Evolutionary conservation across 2,329 filamentous ascomycete genomes (phyloP).

Genomic region (Phoma sp.): DNA sequence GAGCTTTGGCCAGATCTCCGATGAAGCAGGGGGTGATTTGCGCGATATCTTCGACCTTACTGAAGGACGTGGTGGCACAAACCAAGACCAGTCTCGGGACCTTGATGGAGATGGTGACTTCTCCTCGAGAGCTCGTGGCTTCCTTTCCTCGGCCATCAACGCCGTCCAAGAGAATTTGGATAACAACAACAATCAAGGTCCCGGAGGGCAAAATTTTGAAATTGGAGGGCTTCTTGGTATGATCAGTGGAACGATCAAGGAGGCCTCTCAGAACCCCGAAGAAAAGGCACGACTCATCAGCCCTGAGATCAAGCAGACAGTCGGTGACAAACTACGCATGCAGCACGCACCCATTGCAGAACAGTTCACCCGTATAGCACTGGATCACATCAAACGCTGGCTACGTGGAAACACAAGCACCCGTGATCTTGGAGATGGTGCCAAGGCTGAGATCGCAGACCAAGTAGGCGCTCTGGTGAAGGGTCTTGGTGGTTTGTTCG

Average conservation of each 20-base stretch:
- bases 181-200: constrained; percentile 23
- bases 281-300: constrained; percentile 40
- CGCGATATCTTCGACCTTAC: constrained; percentile 39
- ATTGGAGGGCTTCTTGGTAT: constrained; percentile 37
- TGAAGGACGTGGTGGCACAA: constrained; percentile 21
- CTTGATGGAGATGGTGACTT: constrained; percentile 20
- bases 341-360: constrained; percentile 38
- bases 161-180: constrained; percentile 36
- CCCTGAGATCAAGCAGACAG: constrained; percentile 38
- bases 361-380: constrained; percentile 37
- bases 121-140: constrained; percentile 28
- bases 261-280: constrained; percentile 37
- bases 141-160: constrained; percentile 35
- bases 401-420: constrained; percentile 40
- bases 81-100: constrained; percentile 21
- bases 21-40: constrained; percentile 35
- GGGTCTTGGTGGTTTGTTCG: constrained; percentile 35
- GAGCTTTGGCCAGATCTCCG: constrained; percentile 37
- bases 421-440: constrained; percentile 38
- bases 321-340: constrained; percentile 34
- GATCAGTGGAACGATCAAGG: constrained; percentile 37
- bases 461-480: constrained; percentile 39
- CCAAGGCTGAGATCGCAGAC: constrained; percentile 38
- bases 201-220: constrained; percentile 26
- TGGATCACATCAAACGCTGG: constrained; percentile 43